Evolutionary conservation across 2,329 filamentous ascomycete species (phyloP), one percentile per base, ranked within the genome.

Genomic region (Cadophora gregata): DNA sequence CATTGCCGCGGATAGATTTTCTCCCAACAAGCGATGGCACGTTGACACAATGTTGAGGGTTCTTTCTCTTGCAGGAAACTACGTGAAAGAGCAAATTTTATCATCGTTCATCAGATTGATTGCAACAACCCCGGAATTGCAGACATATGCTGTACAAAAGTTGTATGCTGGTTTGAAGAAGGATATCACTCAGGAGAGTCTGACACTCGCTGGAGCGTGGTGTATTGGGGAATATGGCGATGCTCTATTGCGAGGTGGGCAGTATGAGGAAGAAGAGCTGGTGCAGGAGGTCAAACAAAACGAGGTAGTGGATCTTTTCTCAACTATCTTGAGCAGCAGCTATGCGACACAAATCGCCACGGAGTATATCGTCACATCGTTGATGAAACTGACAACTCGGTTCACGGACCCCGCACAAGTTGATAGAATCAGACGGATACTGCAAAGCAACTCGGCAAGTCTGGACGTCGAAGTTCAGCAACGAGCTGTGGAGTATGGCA

Each of bases 151-250:
- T 0, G 95, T 95, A 4, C 96, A 97, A 77, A 99, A 98, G 79
- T 84, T 99, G 7, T 99, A 97, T 78, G 84, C 89, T 24, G 92
- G 91, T 68, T 82, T 99, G 64, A 97, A 96, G 79, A 96, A 97
- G 72, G 96, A 99, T 74, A 97, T 99, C 74, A 97, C 95, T 1
- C 96, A 99, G 78, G 96, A 99, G 80, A 96, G 93, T 70, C 82
- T 99, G 70, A 97, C 93, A 9, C 86, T 98, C 69, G 93, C 95
- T 59, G 96, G 93, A 45, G 91, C 96, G 7, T 99, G 96, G 96
- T 96, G 96, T 63, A 97, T 99, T 78, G 96, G 96, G 76, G 96
- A 99, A 81, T 99, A 94, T 76, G 95, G 93, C 14, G 96, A 99
- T 79, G 88, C 91, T 24, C 84, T 99, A n/a, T 84, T 99, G 42